phyloP scores from a whole-genome alignment of 257 asterid species.

The Solanum boliviense region DNA sequence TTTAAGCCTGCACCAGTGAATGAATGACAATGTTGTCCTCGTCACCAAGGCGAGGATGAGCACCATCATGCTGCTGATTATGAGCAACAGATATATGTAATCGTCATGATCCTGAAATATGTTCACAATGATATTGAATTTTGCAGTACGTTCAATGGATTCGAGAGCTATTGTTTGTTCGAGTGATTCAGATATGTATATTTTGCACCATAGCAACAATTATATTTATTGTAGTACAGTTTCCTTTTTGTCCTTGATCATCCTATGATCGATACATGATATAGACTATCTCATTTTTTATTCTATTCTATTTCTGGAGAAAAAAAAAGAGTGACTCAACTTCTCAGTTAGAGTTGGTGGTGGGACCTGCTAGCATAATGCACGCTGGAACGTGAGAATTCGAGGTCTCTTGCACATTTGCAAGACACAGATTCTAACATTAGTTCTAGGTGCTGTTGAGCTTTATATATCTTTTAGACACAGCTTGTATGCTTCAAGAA shows the following conservation, averaged over 20 bases:
- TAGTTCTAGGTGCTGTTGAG: neutral
- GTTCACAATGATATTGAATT: slow-evolving; percentile 32
- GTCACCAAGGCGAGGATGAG: slow-evolving; percentile 26
- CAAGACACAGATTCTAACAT: neutral
- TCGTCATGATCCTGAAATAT: slow-evolving; percentile 33
- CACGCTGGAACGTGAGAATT: neutral
- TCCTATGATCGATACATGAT: neutral
- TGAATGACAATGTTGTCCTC: slow-evolving; percentile 41
- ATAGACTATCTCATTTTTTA: too few relatives aligned
- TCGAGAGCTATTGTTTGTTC: slow-evolving; percentile 32
- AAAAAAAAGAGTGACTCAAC: neutral
- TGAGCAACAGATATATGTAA: slow-evolving; percentile 35
- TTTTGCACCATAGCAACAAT: slow-evolving; percentile 40
- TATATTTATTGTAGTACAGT: slow-evolving; percentile 19
- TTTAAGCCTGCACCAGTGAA: slow-evolving; percentile 35
- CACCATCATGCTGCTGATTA: neutral
- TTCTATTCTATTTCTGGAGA: neutral
- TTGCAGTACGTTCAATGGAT: slow-evolving; percentile 36
- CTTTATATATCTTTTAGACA: neutral
- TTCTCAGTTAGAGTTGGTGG: neutral
- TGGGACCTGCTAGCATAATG: neutral
- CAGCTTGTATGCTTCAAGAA: neutral
- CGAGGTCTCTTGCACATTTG: neutral
- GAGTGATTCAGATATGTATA: slow-evolving; percentile 38
- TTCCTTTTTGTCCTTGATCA: slow-evolving; percentile 28